Evolutionary conservation across 305 asterid species (phyloP).

Genomic region (Euphrasia arctica): DNA sequence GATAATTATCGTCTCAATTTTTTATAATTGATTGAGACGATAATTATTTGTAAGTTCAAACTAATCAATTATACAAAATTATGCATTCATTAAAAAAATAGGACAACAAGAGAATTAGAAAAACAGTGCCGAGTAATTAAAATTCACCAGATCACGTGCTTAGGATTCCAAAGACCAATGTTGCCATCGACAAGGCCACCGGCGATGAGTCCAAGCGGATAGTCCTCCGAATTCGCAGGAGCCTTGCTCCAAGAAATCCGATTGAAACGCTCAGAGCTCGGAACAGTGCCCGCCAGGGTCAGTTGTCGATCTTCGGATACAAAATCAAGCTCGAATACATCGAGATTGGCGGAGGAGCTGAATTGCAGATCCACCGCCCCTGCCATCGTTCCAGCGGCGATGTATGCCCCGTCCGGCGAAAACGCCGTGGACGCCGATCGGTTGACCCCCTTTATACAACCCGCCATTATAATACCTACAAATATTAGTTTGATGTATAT

Average conservation of each 20-base stretch:
- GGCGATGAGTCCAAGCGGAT: conserved; percentile 76
- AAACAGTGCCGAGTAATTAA: conserved; percentile 17
- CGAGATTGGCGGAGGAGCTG: conserved; percentile 95
- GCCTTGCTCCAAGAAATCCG: conserved; percentile 86
- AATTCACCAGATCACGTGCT: conserved; percentile 66
- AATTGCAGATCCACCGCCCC: conserved; percentile 99
- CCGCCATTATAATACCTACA: conserved; percentile 53
- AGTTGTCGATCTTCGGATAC: conserved; percentile 74
- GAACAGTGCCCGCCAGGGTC: conserved; percentile 53
- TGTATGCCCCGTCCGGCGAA: conserved; percentile 80
- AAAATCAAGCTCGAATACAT: conserved; percentile 85
- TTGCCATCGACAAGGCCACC: conserved; percentile 98
- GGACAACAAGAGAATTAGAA: background rate
- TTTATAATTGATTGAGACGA: too few relatives aligned
- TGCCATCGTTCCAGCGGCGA: conserved; percentile 99
- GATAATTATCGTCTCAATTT: too few relatives aligned
- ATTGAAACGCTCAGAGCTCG: conserved; percentile 82
- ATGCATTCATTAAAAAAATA: too few relatives aligned
- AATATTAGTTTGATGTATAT: conserved; percentile 26
- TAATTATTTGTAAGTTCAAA: too few relatives aligned
- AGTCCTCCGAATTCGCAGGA: conserved; percentile 61
- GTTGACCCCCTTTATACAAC: conserved; percentile 75
- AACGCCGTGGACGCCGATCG: conserved; percentile 98
- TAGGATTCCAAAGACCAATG: conserved; percentile 96
- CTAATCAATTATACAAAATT: too few relatives aligned